phyloP scores from a whole-genome alignment of 2,329 filamentous ascomycete genomes.

The Sphaerulina populicola region DNA sequence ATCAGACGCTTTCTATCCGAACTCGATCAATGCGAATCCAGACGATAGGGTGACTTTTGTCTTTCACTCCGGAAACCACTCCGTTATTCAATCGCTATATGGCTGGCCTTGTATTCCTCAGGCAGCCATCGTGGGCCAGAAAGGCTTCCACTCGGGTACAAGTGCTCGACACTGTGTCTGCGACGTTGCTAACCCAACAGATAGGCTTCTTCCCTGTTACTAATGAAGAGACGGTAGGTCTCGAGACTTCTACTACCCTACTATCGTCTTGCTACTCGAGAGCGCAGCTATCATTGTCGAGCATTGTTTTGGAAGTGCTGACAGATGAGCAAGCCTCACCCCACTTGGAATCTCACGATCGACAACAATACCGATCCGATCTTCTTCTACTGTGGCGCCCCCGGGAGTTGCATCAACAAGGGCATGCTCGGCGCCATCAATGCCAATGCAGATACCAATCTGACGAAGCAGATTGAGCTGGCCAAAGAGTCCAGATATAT shows the following conservation, averaged over 20 bases:
- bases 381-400: slow-evolving; percentile 63
- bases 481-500: slow-evolving; percentile 26
- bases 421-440: slow-evolving; percentile 74
- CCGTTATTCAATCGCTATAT: slow-evolving; percentile 37
- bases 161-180: background rate
- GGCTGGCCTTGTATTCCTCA: slow-evolving; percentile 37
- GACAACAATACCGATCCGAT: slow-evolving; percentile 56
- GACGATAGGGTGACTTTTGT: slow-evolving; percentile 39
- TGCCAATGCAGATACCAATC: slow-evolving; percentile 35
- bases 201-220: slow-evolving; percentile 12
- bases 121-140: slow-evolving; percentile 19
- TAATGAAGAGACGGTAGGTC: background rate
- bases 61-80: slow-evolving; percentile 39
- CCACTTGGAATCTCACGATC: slow-evolving; percentile 36
- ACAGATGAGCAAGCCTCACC: slow-evolving; percentile 10
- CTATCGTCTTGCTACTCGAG: background rate
- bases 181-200: background rate
- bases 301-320: background rate
- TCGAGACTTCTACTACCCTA: background rate
- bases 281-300: background rate
- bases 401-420: slow-evolving; percentile 54
- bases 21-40: slow-evolving; percentile 32
- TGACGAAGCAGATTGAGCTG: slow-evolving; percentile 27
- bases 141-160: slow-evolving; percentile 25
- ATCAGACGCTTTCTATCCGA: slow-evolving; percentile 33